These are phyloP conservation scores for Pseudocercospora fijiensis DNA, from an alignment of 2,329 filamentous ascomycete genomes.

Conservation along the genomic window DNA sequence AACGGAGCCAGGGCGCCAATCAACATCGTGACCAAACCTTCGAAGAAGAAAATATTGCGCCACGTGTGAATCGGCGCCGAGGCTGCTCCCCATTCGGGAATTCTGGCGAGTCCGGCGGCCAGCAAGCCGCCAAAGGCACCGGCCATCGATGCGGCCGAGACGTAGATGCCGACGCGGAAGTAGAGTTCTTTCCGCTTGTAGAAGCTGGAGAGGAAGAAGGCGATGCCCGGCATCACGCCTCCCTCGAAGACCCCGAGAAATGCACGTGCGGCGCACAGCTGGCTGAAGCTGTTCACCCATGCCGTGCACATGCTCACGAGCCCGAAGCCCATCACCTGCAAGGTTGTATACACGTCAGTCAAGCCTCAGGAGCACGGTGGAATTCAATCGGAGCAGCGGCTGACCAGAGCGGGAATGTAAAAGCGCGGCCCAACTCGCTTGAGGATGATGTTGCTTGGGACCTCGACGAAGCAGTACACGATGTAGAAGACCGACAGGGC, in stretches of 20 bases:
- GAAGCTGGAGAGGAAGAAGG: slow-evolving; percentile 34
- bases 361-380: no score
- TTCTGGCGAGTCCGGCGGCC: slow-evolving; percentile 44
- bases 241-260: slow-evolving; percentile 73
- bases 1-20: slow-evolving; percentile 50
- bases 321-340: slow-evolving; percentile 58
- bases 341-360: slow-evolving; percentile 27
- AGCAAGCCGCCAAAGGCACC: slow-evolving; percentile 29
- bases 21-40: slow-evolving; percentile 56
- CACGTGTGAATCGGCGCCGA: slow-evolving; percentile 50
- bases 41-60: slow-evolving; percentile 65
- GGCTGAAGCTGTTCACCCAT: slow-evolving; percentile 21
- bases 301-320: slow-evolving; percentile 48
- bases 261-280: slow-evolving; percentile 34
- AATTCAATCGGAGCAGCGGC: no score
- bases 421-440: slow-evolving; percentile 42
- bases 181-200: slow-evolving; percentile 29
- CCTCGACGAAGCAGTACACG: slow-evolving; percentile 40
- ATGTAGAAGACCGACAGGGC: slow-evolving; percentile 43
- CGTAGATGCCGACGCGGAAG: slow-evolving; percentile 30
- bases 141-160: slow-evolving; percentile 42
- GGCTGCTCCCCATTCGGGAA: slow-evolving; percentile 54
- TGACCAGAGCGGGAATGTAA: background rate
- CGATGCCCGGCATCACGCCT: slow-evolving; percentile 56
- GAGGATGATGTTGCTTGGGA: slow-evolving; percentile 42